These are phyloP conservation scores for Vicia sativa DNA, from an alignment of 306 rosid genomes.

Conservation along the genomic window DNA sequence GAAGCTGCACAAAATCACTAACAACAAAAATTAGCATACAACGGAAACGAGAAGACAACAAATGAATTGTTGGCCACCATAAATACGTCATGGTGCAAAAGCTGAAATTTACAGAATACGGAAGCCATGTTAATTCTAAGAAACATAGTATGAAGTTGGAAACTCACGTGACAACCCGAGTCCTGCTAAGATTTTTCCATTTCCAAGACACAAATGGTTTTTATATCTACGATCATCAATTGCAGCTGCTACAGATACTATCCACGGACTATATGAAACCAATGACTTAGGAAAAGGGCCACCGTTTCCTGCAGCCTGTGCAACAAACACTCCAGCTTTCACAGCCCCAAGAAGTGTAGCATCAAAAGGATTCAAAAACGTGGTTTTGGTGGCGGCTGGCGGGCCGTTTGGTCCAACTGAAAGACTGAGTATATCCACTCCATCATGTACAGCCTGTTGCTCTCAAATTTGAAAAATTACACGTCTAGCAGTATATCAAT, in stretches of 20 bases:
- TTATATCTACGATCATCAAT: slow-evolving; percentile 99
- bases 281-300: slow-evolving; percentile 96
- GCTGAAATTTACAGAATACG: slow-evolving; percentile 28
- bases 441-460: slow-evolving; percentile 94
- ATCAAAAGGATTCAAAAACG: slow-evolving; percentile 93
- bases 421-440: slow-evolving; percentile 97
- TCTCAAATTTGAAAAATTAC: slow-evolving; percentile 34
- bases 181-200: slow-evolving; percentile 88
- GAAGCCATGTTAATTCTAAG: not conserved
- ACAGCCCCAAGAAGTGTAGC: slow-evolving; percentile 98
- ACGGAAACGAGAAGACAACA: slow-evolving; percentile 26
- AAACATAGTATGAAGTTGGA: slow-evolving; percentile 34
- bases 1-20: slow-evolving; percentile 65
- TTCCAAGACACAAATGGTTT: slow-evolving; percentile 85
- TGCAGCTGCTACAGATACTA: slow-evolving; percentile 93
- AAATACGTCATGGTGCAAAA: not conserved
- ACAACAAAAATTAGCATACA: slow-evolving; percentile 27
- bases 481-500: slow-evolving; percentile 27
- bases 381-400: slow-evolving; percentile 83
- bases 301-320: slow-evolving; percentile 98
- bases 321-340: slow-evolving; percentile 99
- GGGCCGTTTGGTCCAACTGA: slow-evolving; percentile 99
- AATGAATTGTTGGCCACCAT: slow-evolving; percentile 9
- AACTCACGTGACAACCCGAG: slow-evolving; percentile 94
- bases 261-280: slow-evolving; percentile 99